phyloP scores from a whole-genome alignment of 495 filamentous ascomycete genomes.

The Neurospora sp. region DNA sequence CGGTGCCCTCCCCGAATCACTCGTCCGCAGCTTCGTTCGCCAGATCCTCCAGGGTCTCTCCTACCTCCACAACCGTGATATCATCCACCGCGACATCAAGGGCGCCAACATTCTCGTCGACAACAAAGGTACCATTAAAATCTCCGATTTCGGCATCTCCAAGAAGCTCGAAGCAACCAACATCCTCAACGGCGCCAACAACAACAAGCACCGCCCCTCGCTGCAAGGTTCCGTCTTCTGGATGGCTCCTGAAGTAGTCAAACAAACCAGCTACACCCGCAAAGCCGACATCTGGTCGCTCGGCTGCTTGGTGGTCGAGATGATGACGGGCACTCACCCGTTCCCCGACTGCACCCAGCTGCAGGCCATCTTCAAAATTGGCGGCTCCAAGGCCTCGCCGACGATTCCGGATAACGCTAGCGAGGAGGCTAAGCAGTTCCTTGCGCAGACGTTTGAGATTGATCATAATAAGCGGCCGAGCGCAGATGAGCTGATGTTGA shows the following conservation, averaged over 20 bases:
- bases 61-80: slow-evolving; percentile 88
- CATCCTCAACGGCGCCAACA: slow-evolving; percentile 46
- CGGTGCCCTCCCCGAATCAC: slow-evolving; percentile 82
- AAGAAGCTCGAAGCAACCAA: slow-evolving; percentile 52
- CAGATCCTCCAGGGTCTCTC: slow-evolving; percentile 93
- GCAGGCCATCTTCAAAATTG: slow-evolving; percentile 98
- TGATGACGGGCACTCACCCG: slow-evolving; percentile 95
- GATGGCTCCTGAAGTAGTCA: slow-evolving; percentile 99
- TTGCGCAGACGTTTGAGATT: slow-evolving; percentile 85
- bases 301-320: slow-evolving; percentile 94
- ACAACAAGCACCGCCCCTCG: slow-evolving; percentile 77
- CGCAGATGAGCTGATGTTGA: slow-evolving; percentile 78
- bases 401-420: slow-evolving; percentile 83
- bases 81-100: slow-evolving; percentile 99
- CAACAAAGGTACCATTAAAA: slow-evolving; percentile 98
- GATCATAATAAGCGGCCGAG: slow-evolving; percentile 86
- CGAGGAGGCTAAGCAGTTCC: slow-evolving; percentile 74
- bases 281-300: slow-evolving; percentile 99
- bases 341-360: slow-evolving; percentile 96
- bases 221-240: slow-evolving; percentile 97
- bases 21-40: slow-evolving; percentile 92
- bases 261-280: slow-evolving; percentile 92
- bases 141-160: slow-evolving; percentile 97
- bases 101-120: slow-evolving; percentile 98
- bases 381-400: slow-evolving; percentile 73